Conservation (phyloP, 192 early-diverging fungal genomes). For the Chytriomyces confervae region DNA sequence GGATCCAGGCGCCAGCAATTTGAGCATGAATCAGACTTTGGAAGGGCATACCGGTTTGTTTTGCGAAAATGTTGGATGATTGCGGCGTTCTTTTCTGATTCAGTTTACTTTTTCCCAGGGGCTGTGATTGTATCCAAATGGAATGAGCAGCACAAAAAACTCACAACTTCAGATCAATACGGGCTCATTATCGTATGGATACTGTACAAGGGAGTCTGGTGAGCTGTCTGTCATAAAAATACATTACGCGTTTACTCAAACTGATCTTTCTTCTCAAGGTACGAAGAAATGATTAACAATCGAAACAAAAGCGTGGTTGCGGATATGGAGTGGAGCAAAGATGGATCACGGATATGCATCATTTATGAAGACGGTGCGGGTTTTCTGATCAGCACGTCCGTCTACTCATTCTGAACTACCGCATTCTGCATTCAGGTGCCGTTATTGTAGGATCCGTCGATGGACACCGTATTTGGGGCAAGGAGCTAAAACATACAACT, state of each 20-base stretch:
- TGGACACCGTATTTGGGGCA: slow-evolving; percentile 66
- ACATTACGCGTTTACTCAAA: slow-evolving; percentile 25
- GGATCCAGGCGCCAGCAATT: slow-evolving; percentile 44
- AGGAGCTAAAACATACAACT: slow-evolving; percentile 55
- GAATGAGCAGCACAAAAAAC: slow-evolving; percentile 62
- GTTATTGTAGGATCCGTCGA: slow-evolving; percentile 70
- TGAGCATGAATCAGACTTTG: slow-evolving; percentile 70
- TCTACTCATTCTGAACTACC: not conserved
- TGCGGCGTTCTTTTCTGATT: no score
- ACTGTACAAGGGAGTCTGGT: slow-evolving; percentile 66
- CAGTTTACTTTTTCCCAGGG: slow-evolving; percentile 26
- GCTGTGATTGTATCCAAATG: slow-evolving; percentile 60
- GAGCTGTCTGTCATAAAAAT: not conserved
- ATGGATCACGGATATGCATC: slow-evolving; percentile 64
- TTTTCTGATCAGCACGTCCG: not conserved
- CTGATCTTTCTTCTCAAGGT: slow-evolving; percentile 29
- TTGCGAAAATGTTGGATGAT: not conserved
- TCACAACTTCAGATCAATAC: slow-evolving; percentile 64
- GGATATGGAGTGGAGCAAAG: slow-evolving; percentile 66
- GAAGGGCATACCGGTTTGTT: slow-evolving; percentile 59
- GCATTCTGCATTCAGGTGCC: slow-evolving; percentile 42
- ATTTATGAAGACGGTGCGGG: slow-evolving; percentile 62
- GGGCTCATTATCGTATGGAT: slow-evolving; percentile 73
- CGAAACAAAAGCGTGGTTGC: slow-evolving; percentile 65
- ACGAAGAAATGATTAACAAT: slow-evolving; percentile 76